Conservation (phyloP, 2,329 filamentous ascomycete genomes). For the Zymoseptoria ardabiliae region DNA sequence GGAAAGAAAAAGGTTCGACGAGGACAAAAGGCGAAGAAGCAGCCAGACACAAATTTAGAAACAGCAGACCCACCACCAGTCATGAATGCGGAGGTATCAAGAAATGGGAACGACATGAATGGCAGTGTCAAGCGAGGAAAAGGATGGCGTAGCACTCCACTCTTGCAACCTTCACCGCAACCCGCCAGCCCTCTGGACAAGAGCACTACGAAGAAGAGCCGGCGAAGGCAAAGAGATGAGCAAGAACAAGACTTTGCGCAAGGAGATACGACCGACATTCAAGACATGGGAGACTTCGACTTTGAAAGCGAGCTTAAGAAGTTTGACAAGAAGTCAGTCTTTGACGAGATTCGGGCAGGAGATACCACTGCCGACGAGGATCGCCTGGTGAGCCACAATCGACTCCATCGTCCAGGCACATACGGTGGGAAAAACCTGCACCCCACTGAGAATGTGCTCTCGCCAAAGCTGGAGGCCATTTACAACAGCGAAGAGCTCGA, state of each 20-base stretch:
- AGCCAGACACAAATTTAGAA: slow-evolving; percentile 7
- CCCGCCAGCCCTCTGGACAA: slow-evolving; percentile 29
- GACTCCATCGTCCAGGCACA: slow-evolving; percentile 47
- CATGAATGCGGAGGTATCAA: slow-evolving; percentile 30
- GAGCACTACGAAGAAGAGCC: slow-evolving; percentile 27
- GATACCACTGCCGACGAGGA: slow-evolving; percentile 84
- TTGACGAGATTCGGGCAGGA: slow-evolving; percentile 83
- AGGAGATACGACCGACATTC: slow-evolving; percentile 89
- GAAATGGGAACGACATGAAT: slow-evolving; percentile 34
- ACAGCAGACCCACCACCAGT: slow-evolving; percentile 23
- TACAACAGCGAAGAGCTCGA: slow-evolving; percentile 24
- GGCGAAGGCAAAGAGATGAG: slow-evolving; percentile 45
- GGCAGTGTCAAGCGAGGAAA: slow-evolving; percentile 44
- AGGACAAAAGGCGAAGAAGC: slow-evolving; percentile 36
- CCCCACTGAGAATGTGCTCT: slow-evolving; percentile 84
- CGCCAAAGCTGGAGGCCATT: slow-evolving; percentile 37
- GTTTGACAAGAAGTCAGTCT: slow-evolving; percentile 88
- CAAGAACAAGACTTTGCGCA: slow-evolving; percentile 81
- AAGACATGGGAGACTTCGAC: slow-evolving; percentile 90
- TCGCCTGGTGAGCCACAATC: slow-evolving; percentile 85
- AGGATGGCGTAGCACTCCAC: slow-evolving; percentile 61
- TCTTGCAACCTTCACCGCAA: slow-evolving; percentile 54
- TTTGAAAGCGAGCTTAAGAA: slow-evolving; percentile 84
- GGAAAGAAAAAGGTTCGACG: slow-evolving; percentile 41
- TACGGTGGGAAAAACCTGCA: slow-evolving; percentile 78